phyloP scores from a whole-genome alignment of 352 stramenopile genomes.

The Pythium aquatile region DNA sequence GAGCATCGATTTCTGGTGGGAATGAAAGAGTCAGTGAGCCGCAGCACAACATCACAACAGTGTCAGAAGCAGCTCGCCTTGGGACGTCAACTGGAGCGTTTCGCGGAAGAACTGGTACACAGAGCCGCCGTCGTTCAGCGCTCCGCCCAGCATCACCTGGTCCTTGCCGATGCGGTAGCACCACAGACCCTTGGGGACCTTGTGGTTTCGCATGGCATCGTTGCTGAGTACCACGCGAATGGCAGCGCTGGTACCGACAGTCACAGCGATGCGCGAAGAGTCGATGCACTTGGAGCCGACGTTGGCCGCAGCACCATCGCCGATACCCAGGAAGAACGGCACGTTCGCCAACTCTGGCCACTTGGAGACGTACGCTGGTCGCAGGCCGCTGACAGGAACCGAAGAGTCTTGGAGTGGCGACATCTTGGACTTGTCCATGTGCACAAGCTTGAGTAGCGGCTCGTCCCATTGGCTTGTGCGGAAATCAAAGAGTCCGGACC shows the following conservation, averaged over 20 bases:
- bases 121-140: constrained; percentile 96
- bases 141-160: constrained; percentile 90
- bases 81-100: constrained; percentile 54
- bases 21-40: too few relatives aligned
- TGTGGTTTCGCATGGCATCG: constrained; percentile 43
- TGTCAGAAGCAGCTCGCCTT: constrained; percentile 30
- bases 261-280: constrained; percentile 88
- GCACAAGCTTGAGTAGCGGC: constrained; percentile 71
- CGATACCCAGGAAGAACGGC: constrained; percentile 89
- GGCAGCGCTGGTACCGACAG: constrained; percentile 93
- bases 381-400: constrained; percentile 53
- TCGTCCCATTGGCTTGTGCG: constrained; percentile 80
- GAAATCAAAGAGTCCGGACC: constrained; percentile 94
- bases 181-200: constrained; percentile 90
- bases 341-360: constrained; percentile 72
- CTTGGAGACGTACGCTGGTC: constrained; percentile 47
- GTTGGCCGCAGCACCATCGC: constrained; percentile 93
- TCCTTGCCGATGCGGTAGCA: constrained; percentile 91
- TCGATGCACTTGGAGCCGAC: constrained; percentile 92
- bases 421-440: constrained; percentile 71
- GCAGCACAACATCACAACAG: not conserved
- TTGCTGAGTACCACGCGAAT: constrained; percentile 84
- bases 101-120: constrained; percentile 90
- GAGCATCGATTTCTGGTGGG: constrained; percentile 34
- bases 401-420: constrained; percentile 68